Evolutionary conservation across 23 red algal genomes (phyloP), one percentile per base, ranked within the genome.

Genomic region (Cyanidium caldarium): DNA sequence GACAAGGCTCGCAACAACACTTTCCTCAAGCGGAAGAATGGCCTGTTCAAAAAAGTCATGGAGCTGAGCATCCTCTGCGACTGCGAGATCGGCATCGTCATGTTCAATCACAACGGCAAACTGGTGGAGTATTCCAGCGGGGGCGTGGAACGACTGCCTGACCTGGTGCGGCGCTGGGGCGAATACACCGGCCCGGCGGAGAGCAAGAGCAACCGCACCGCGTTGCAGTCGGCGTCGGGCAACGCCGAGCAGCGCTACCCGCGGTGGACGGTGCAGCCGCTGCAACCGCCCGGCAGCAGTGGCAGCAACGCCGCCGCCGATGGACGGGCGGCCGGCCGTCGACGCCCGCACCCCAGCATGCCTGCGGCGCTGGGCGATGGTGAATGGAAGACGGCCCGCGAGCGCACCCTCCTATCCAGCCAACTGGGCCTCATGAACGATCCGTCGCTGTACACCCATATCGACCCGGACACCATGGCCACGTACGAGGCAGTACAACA

Each of bases 61-160:
- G 81, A 94, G 75, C 82, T 94, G 42, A 76, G 77, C 38, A 39
- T 88, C 37, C 77, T 98, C 20, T 88, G 84, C 61, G 92, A 86
- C 68, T 86, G 84, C 33, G 85, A 98, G 39, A 44, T 98, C 5
- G 57, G 58, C 19, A 74, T 98, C 2, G 83, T 98, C 39, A 86
- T 98, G 3, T 88, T 87, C 68, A 89, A 86, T 39, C 38, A 66
- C 0, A 80, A 85, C 58, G 84, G 84, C 34, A 88, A 98, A 69
- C 71, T 98, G 31, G 82, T 85, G 29, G 92, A 98, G 70, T 98
- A 84, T 29, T 80, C 67, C 69, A 46, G 38, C 41, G 34, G 19
- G 38, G 38, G 34, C 19, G 3, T 2, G 28, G 69, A 35, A 5
- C 25, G 46, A 3, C 34, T 73, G 29, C 16, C 38, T 13, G 69